Base-by-base conservation (phyloP, 139 green algal genomes). In the Chlamydomonas schloesseri region DNA sequence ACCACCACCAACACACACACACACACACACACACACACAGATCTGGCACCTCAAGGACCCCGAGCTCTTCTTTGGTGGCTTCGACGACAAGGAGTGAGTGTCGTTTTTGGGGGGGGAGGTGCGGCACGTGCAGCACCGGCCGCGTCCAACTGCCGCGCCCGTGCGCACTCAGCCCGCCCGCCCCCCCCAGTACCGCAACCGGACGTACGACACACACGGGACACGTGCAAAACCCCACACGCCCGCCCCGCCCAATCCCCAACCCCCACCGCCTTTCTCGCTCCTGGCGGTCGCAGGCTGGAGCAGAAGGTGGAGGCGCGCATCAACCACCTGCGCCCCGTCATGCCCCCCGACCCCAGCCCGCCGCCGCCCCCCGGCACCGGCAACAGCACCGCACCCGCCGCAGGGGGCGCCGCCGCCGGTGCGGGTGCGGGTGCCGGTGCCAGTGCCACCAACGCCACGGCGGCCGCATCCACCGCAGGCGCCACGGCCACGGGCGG, bases 11-110 rank as follows among this genome's bases (percentile, higher is more conserved):
- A n/a, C n/a, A n/a, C n/a, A n/a, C n/a, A n/a, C n/a, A n/a, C n/a
- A n/a, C n/a, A n/a, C n/a, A n/a, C n/a, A n/a, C n/a, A n/a, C n/a
- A n/a, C n/a, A n/a, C n/a, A n/a, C 28, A 9, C 74, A 86, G 80
- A 26, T 86, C 15, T 86, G 80, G 80, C 80, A 86, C 80, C 18
- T 86, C 1, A 86, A 86, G 68, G 68, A 86, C 53, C 50, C 80
- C 0, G 80, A 78, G 67, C 33, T 14, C 18, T 71, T 77, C 24
- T 77, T 86, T 37, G 65, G 80, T 4, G 80, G 80, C 21, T 86
- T 86, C 68, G 80, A 86, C 17, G 36, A 84, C 64, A 65, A 84
- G 29, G 50, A 65, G 78, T 84, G 34, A 65, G 78, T 34, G 11
- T 0, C 28, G 28, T 34, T 26, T 6, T 17, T 34, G 62, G 28